These are phyloP conservation scores for Serendipita sp. DNA, from an alignment of 768 basidiomycete genomes.

Conservation along the genomic window DNA sequence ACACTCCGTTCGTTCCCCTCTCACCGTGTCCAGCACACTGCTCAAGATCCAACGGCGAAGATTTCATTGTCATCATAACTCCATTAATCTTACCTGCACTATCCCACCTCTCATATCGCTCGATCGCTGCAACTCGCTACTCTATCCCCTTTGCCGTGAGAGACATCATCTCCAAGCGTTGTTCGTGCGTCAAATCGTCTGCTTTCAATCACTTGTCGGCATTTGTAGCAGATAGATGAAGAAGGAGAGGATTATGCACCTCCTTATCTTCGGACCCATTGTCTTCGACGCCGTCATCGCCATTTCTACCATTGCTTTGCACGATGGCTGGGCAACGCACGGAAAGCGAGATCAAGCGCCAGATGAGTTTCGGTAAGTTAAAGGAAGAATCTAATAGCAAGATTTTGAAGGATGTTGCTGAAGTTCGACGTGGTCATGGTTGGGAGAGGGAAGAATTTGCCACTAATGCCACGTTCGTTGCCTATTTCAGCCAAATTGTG, in stretches of 20 bases:
- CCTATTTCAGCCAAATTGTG: no score
- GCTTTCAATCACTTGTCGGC: constrained; percentile 64
- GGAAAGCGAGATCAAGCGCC: constrained; percentile 34
- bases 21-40: no score
- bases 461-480: no score
- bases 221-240: constrained; percentile 73
- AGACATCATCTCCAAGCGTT: constrained; percentile 77
- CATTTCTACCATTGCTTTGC: no score
- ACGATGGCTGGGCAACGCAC: neutral
- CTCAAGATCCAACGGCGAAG: neutral
- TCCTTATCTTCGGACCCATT: neutral
- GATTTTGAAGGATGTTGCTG: constrained; percentile 21
- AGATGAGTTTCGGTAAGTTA: constrained; percentile 86
- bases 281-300: constrained; percentile 9
- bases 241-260: constrained; percentile 44
- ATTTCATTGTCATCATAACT: neutral
- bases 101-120: neutral
- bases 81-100: neutral
- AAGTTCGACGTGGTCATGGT: neutral
- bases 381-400: constrained; percentile 83
- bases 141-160: constrained; percentile 37
- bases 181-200: constrained; percentile 56
- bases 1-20: no score
- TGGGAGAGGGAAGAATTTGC: neutral
- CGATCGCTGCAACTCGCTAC: neutral